Conservation (phyloP, 1,284 basidiomycete genomes). For the Rhodotorula sp. region DNA sequence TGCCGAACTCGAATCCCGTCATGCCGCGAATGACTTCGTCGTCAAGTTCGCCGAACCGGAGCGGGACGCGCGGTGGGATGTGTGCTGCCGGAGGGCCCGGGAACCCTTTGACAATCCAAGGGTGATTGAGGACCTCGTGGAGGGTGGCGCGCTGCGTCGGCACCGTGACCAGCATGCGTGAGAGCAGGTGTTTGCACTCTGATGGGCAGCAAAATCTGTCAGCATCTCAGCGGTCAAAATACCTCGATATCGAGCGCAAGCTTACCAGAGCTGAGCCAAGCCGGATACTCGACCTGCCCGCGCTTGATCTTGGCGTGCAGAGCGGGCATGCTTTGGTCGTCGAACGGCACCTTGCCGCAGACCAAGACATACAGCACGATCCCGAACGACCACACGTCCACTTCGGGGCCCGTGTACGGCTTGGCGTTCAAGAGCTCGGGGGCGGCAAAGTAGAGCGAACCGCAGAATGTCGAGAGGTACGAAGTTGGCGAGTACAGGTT, state of each 20-base stretch:
- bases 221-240: not conserved
- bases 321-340: slow-evolving; percentile 98
- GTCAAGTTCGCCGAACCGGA: slow-evolving; percentile 83
- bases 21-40: slow-evolving; percentile 81
- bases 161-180: slow-evolving; percentile 93
- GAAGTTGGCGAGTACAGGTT: slow-evolving; percentile 86
- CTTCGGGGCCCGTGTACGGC: slow-evolving; percentile 94
- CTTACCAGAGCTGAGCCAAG: slow-evolving; percentile 88
- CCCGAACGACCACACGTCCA: slow-evolving; percentile 98
- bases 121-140: slow-evolving; percentile 81
- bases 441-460: slow-evolving; percentile 95
- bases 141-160: slow-evolving; percentile 80
- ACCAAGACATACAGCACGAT: slow-evolving; percentile 97
- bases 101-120: slow-evolving; percentile 94
- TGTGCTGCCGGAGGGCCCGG: slow-evolving; percentile 75
- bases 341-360: slow-evolving; percentile 97
- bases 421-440: slow-evolving; percentile 95
- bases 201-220: slow-evolving; percentile 4
- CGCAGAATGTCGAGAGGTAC: slow-evolving; percentile 92
- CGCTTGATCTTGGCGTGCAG: slow-evolving; percentile 98
- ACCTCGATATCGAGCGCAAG: slow-evolving; percentile 18
- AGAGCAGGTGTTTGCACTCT: slow-evolving; percentile 94
- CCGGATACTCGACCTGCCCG: slow-evolving; percentile 93
- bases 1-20: slow-evolving; percentile 96
- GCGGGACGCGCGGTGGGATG: slow-evolving; percentile 80